These are phyloP conservation scores for Xylaria sp. DNA, from an alignment of 2,329 filamentous ascomycete species.

Conservation along the genomic window DNA sequence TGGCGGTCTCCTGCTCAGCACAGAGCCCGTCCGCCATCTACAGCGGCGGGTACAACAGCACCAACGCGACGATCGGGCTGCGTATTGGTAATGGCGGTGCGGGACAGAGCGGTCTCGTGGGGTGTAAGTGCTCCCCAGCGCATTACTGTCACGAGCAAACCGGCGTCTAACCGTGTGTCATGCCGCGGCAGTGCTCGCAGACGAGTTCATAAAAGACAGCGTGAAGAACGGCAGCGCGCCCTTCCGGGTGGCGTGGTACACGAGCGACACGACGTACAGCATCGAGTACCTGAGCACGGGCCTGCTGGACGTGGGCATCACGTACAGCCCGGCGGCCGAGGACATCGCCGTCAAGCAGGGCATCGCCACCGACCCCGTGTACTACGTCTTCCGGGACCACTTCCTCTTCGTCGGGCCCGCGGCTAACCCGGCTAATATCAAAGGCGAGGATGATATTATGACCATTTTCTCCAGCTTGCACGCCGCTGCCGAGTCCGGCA, in stretches of 20 bases:
- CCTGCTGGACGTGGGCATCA: constrained; percentile 12
- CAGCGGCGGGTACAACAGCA: neutral
- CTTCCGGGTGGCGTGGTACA: constrained; percentile 6
- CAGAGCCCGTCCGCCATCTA: constrained; percentile 5
- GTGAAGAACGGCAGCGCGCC: constrained; percentile 1
- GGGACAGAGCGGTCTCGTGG: constrained; percentile 8
- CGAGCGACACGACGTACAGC: constrained; percentile 7
- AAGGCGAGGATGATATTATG: constrained; percentile 1
- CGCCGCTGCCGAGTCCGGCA: neutral
- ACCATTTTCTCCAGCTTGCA: constrained; percentile 7
- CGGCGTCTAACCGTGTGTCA: neutral
- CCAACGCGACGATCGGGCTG: neutral
- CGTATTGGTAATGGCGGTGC: constrained; percentile 11
- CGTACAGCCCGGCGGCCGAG: constrained; percentile 12
- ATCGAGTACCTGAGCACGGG: constrained; percentile 4
- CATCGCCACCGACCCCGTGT: neutral
- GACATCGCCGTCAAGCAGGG: constrained; percentile 6
- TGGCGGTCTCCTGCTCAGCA: neutral
- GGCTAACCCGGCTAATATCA: constrained; percentile 12
- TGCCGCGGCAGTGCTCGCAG: neutral
- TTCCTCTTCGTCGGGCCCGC: constrained; percentile 10
- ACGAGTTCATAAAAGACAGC: constrained; percentile 8
- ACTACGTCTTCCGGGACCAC: constrained; percentile 14
- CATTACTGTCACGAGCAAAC: too few species aligned
- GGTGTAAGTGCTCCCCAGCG: too few species aligned